These are phyloP conservation scores for Xylariaceae sp. DNA, from an alignment of 2,329 filamentous ascomycete species.

Conservation along the genomic window DNA sequence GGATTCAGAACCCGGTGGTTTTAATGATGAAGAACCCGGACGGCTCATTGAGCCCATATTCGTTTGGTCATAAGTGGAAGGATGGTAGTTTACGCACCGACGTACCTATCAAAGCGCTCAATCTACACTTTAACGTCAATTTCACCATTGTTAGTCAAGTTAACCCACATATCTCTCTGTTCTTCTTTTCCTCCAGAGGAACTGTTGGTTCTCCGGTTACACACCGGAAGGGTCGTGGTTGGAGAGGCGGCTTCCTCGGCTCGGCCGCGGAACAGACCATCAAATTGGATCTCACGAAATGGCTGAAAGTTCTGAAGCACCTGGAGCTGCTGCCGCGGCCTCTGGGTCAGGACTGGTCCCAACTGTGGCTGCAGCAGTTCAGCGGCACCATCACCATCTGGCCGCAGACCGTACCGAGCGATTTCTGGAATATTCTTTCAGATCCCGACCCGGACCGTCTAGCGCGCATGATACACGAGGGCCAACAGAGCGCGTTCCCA, in stretches of 20 bases:
- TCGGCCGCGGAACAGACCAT: constrained; percentile 92
- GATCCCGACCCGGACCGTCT: constrained; percentile 78
- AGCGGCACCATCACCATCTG: constrained; percentile 95
- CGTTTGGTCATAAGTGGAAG: constrained; percentile 99
- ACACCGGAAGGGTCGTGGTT: constrained; percentile 88
- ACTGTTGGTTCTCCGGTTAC: constrained; percentile 92
- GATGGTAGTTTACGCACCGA: constrained; percentile 93
- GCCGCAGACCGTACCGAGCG: constrained; percentile 77
- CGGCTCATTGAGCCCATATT: constrained; percentile 82
- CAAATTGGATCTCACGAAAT: constrained; percentile 96
- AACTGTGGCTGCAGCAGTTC: constrained; percentile 95
- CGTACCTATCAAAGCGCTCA: constrained; percentile 90
- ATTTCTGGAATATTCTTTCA: constrained; percentile 84
- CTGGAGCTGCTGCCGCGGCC: constrained; percentile 89
- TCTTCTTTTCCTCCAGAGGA: constrained; percentile 96
- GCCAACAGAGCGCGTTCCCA: constrained; percentile 86
- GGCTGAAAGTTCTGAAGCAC: constrained; percentile 92
- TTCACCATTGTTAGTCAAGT: constrained; percentile 89
- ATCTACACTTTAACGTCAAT: constrained; percentile 97
- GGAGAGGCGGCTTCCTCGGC: constrained; percentile 93
- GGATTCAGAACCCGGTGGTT: constrained; percentile 93
- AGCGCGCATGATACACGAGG: constrained; percentile 86
- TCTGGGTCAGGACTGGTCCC: constrained; percentile 93
- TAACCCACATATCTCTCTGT: constrained; percentile 97
- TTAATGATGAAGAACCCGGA: constrained; percentile 84